phyloP scores from a whole-genome alignment of 345 rosid species.

The Raphanus sativus region DNA sequence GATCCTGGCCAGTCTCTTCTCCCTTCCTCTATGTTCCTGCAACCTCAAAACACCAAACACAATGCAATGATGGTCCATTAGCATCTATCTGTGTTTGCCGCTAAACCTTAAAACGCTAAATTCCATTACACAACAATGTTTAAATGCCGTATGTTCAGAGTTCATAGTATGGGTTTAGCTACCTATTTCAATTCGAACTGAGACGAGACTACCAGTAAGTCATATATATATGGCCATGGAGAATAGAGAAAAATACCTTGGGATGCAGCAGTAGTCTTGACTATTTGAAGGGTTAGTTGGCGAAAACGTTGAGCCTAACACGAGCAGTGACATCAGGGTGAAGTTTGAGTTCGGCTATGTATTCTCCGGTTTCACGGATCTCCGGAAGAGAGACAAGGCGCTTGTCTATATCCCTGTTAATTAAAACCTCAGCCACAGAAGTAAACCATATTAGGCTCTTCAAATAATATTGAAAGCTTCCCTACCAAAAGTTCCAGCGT shows the following conservation, averaged over 20 bases:
- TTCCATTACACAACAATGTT: background rate
- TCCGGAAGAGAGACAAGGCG: slow-evolving; percentile 75
- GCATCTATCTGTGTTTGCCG: background rate
- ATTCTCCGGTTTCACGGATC: slow-evolving; percentile 89
- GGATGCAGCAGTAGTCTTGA: slow-evolving; percentile 1
- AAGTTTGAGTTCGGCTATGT: slow-evolving; percentile 86
- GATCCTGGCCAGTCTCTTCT: slow-evolving; percentile 4
- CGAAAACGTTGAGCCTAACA: slow-evolving; percentile 71
- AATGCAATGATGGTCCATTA: background rate
- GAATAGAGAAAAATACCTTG: slow-evolving; percentile 4
- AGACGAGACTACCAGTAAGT: background rate
- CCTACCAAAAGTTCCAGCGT: background rate
- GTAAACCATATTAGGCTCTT: slow-evolving; percentile 2
- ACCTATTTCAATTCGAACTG: background rate
- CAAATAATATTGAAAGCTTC: background rate
- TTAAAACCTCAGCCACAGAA: slow-evolving; percentile 12
- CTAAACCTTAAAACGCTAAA: background rate
- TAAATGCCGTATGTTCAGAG: background rate
- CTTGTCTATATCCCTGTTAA: slow-evolving; percentile 82
- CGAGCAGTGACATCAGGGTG: slow-evolving; percentile 91
- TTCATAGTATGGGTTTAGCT: background rate
- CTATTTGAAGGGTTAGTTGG: slow-evolving; percentile 50
- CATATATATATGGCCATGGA: slow-evolving; percentile 2
- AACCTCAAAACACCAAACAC: slow-evolving; percentile 17
- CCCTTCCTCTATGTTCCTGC: slow-evolving; percentile 24